Evolutionary conservation across 768 basidiomycete genomes (phyloP).

Genomic region (Exsudoporus frostii): DNA sequence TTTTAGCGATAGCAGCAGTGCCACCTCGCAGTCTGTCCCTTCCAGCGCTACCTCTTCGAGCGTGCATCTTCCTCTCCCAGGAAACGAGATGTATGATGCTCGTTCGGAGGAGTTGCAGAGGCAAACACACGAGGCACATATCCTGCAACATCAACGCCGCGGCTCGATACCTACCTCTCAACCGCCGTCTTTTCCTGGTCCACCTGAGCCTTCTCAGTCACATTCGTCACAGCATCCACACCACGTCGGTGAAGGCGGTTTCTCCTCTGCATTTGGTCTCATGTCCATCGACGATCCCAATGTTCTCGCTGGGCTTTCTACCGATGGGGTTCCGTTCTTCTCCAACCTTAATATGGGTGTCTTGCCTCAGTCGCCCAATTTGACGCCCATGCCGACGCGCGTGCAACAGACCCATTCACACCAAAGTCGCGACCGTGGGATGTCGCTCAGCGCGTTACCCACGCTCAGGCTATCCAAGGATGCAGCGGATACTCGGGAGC

Average conservation of each 20-base stretch:
- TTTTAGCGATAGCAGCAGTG: constrained; percentile 44
- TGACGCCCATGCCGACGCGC: constrained; percentile 45
- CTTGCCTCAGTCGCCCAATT: constrained; percentile 40
- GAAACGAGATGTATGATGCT: constrained; percentile 28
- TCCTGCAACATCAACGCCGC: constrained; percentile 18
- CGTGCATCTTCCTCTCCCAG: constrained; percentile 46
- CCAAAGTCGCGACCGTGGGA: constrained; percentile 18
- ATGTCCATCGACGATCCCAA: constrained; percentile 75
- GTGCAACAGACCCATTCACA: constrained; percentile 20
- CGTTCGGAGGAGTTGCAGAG: constrained; percentile 27
- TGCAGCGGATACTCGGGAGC: constrained; percentile 41
- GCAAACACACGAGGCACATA: constrained; percentile 12
- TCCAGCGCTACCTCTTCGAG: constrained; percentile 54
- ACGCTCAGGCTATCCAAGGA: constrained; percentile 35
- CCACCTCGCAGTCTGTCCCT: constrained; percentile 42
- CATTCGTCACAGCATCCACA: constrained; percentile 12
- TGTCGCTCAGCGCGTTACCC: constrained; percentile 28
- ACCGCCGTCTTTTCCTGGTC: constrained; percentile 1
- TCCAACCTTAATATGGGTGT: constrained; percentile 27
- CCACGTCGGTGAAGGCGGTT: constrained; percentile 35
- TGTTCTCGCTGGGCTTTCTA: constrained; percentile 58
- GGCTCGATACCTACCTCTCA: constrained; percentile 16
- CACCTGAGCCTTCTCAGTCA: constrained; percentile 5
- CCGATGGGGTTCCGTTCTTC: constrained; percentile 66
- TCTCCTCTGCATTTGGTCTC: constrained; percentile 67